These are phyloP conservation scores for Glycine soja DNA, from an alignment of 306 rosid genomes.

Conservation along the genomic window DNA sequence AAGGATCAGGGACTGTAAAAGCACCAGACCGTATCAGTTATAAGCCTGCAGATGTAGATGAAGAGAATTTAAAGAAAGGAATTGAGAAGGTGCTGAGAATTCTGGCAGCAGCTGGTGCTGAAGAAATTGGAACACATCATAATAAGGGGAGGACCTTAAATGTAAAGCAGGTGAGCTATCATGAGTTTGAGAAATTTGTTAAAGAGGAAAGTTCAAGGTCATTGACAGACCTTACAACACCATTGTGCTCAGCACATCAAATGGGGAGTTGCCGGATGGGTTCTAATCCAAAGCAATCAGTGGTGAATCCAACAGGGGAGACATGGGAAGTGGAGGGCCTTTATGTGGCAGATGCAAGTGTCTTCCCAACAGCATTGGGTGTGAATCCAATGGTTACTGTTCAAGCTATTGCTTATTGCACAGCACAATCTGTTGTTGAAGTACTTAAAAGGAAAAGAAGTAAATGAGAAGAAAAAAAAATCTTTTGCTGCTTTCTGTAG, in stretches of 20 bases:
- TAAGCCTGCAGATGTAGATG: slow-evolving; percentile 54
- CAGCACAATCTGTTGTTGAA: slow-evolving; percentile 77
- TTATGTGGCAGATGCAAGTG: slow-evolving; percentile 80
- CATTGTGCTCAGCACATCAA: slow-evolving; percentile 83
- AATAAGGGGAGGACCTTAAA: slow-evolving; percentile 61
- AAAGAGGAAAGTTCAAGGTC: slow-evolving; percentile 76
- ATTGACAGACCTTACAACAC: slow-evolving; percentile 55
- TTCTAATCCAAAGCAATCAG: slow-evolving; percentile 57
- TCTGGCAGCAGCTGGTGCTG: slow-evolving; percentile 87
- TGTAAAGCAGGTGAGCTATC: slow-evolving; percentile 58
- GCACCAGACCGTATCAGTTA: slow-evolving; percentile 57
- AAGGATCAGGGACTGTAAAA: slow-evolving; percentile 66
- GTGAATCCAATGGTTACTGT: slow-evolving; percentile 89
- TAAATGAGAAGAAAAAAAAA: background rate
- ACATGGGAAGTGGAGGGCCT: slow-evolving; percentile 87
- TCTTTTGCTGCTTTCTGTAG: background rate
- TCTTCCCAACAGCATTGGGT: slow-evolving; percentile 87
- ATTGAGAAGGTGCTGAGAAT: slow-evolving; percentile 72
- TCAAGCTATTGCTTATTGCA: slow-evolving; percentile 84
- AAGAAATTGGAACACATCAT: slow-evolving; percentile 88
- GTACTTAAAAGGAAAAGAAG: slow-evolving; percentile 64
- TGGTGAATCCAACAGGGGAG: slow-evolving; percentile 72
- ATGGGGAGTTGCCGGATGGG: slow-evolving; percentile 96
- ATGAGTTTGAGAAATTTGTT: slow-evolving; percentile 74
- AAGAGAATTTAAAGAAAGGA: slow-evolving; percentile 64